Evolutionary conservation across 2,329 filamentous ascomycete species (phyloP), one percentile per base, ranked within the genome.

Genomic region (Tolypocladium tropicale): DNA sequence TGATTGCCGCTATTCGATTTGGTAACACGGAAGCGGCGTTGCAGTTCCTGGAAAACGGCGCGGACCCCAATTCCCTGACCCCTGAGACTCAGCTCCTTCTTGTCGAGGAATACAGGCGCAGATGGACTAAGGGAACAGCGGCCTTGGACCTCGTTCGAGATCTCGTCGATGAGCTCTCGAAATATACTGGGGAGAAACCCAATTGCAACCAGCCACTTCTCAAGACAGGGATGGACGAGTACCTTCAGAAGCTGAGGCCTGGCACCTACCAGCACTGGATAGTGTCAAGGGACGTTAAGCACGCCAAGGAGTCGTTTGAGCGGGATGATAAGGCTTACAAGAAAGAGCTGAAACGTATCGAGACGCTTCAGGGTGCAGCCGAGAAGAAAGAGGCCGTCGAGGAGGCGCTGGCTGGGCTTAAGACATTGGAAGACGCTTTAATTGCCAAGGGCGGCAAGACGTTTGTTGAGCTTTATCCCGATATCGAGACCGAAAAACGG

Each of bases 381-480:
- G 78, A 82, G 66, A 90, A 89, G 67, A 72, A 74, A 53, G 71
- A 73, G 6, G 81, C 79, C 0, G 76, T 90, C 21, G 60, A 75
- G 11, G 69, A 76, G 9, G 65, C 81, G 16, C 70, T 85, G 16
- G 59, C 65, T 0, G 75, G 80, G 1, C 79, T 86, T 39, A 73
- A 84, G 60, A 64, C 72, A 23, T 69, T 90, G 1, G 81, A 88
- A 62, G 63, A 72, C 2, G 62, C 68, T 2, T 70, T 93, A 23
- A 46, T 85, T 2, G 68, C 71, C 4, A 81, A 77, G 56, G 83
- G 80, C 0, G 89, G 80, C 2, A 90, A 90, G 68, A 79, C 79
- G 0, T 91, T 89, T 65, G 64, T 69, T 14, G 80, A 91, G 51
- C 70, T 90, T 7, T 70, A 87, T 66, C 86, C 86, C 0, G 72